Evolutionary conservation across 345 rosid species (phyloP).

Genomic region (Noccaea bulbosa): DNA sequence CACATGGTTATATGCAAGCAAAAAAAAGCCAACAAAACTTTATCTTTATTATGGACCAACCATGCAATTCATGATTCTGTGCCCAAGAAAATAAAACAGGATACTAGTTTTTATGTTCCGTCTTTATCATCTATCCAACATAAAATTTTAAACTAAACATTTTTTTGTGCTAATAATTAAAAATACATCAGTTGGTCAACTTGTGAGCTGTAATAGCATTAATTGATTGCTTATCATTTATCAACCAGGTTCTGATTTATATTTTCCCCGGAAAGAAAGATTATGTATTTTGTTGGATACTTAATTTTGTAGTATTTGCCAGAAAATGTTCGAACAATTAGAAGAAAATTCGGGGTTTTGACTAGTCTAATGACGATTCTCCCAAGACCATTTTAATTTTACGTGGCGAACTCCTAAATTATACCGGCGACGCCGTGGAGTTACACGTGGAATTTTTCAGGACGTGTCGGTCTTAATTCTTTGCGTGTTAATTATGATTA

Average conservation of each 20-base stretch:
- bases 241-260: constrained; percentile 13
- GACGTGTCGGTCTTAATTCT: constrained; percentile 37
- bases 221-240: constrained; percentile 28
- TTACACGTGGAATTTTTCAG: constrained; percentile 17
- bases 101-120: constrained; percentile 29
- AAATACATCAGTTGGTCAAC: constrained; percentile 33
- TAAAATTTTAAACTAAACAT: constrained; percentile 14
- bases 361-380: constrained; percentile 21
- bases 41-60: constrained; percentile 41
- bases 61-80: constrained; percentile 41
- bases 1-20: constrained; percentile 19
- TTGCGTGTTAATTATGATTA: constrained; percentile 41
- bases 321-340: constrained; percentile 1
- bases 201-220: constrained; percentile 38
- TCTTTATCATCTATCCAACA: constrained; percentile 37
- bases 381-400: background rate
- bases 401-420: constrained; percentile 33
- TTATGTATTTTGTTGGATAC: background rate
- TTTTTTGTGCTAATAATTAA: constrained; percentile 7
- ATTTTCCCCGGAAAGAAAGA: background rate
- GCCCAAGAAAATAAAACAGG: constrained; percentile 25
- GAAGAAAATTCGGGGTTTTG: constrained; percentile 12
- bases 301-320: constrained; percentile 3
- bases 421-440: background rate
- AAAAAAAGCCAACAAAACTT: constrained; percentile 19